phyloP scores from a whole-genome alignment of 2,329 filamentous ascomycete species.

The Dactylellina haptotyla region DNA sequence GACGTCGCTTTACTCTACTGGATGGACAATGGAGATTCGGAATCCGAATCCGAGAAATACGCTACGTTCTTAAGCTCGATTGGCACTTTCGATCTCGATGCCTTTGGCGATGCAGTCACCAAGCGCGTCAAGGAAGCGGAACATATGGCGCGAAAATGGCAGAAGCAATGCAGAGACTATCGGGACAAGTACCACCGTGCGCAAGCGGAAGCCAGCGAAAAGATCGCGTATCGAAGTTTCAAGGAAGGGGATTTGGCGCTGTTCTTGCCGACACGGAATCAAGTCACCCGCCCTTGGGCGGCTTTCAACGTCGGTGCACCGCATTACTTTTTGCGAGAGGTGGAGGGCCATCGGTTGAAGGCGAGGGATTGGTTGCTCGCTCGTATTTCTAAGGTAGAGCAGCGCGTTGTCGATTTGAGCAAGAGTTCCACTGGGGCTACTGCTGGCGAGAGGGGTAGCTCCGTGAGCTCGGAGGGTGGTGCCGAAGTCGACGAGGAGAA shows the following conservation, averaged over 20 bases:
- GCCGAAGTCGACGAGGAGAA: constrained; percentile 73
- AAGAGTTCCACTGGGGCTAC: constrained; percentile 66
- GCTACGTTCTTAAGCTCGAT: constrained; percentile 77
- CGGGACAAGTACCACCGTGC: constrained; percentile 83
- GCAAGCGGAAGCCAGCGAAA: constrained; percentile 88
- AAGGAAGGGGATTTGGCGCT: constrained; percentile 95
- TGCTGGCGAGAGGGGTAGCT: constrained; percentile 63
- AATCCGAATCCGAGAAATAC: constrained; percentile 78
- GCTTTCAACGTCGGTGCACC: constrained; percentile 98
- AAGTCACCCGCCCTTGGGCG: constrained; percentile 93
- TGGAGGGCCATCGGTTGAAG: constrained; percentile 84
- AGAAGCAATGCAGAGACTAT: constrained; percentile 85
- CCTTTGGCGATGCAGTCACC: constrained; percentile 83
- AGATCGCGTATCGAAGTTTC: constrained; percentile 94
- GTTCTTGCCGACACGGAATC: constrained; percentile 93
- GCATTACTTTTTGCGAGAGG: constrained; percentile 94
- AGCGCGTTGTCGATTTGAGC: constrained; percentile 90
- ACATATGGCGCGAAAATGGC: constrained; percentile 90
- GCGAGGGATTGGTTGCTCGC: constrained; percentile 96
- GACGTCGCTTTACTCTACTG: constrained; percentile 83
- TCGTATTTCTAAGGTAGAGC: constrained; percentile 88
- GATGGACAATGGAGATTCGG: constrained; percentile 75
- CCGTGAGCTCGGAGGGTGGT: constrained; percentile 67
- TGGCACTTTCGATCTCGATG: constrained; percentile 82
- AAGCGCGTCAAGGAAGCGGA: constrained; percentile 94